Evolutionary conservation across 768 basidiomycete genomes (phyloP), one percentile per base, ranked within the genome.

Genomic region (Chiua virens): DNA sequence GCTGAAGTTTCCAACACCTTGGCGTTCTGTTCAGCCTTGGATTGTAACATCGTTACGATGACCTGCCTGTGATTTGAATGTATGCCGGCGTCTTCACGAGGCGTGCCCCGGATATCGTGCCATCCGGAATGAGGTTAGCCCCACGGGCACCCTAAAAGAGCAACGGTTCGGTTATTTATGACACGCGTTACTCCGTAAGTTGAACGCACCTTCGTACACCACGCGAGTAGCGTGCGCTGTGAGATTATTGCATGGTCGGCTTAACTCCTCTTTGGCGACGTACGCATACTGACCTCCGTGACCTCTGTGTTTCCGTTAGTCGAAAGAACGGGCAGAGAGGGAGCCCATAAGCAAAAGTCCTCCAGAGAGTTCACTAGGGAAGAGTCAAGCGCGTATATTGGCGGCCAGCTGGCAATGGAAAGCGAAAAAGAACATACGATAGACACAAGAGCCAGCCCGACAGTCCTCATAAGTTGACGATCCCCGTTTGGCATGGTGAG

Each of bases 51-150:
- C 55, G 52, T 7, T 15, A 23, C 2, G 45, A 43, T 21, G 14
- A 52, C 64, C 34, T 46, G 73, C 86, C 90, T 35, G 82, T 83
- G 47, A 89, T 70, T 60, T 87, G 87, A 30, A 89, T 74, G 64
- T 82, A 90, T 64, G 85, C 83, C n/a, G 86, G 83, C 0, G 89
- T 88, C 55, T 80, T 74, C 5, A 89, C 75, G 63, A 88, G 80
- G 62, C 85, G 86, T 17, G 80, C 85, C 45, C 83, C 83, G 1
- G 71, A 74, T 59, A 89, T 80, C n/a, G 83, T 70, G 27, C 86
- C 89, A 47, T 82, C 79, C 11, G 87, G 89, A 55, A 92, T 87
- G 57, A 86, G 63, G 43, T 82, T 82, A 14, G 80, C 78, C 27
- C 86, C 87, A 42, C 81, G 76, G 34, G 79, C 80, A 56, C 71